Evolutionary conservation across 75 land plant genomes (phyloP), one percentile per base, ranked within the genome.

Genomic region (Sequoiadendron giganteum): DNA sequence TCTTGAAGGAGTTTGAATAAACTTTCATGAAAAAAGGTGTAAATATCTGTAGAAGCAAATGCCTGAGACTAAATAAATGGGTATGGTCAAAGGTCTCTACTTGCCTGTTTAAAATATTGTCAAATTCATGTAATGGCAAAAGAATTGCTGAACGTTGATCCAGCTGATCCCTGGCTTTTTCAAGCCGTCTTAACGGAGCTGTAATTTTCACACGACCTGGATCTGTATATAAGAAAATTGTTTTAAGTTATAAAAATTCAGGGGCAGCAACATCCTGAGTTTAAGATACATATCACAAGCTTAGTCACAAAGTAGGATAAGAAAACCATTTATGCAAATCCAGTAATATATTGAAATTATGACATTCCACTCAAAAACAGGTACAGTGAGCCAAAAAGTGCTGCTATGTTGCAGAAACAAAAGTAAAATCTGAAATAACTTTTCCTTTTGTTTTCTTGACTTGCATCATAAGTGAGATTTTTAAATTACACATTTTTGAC

Each of bases 171-270:
- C 45, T 72, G 68, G 80, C 91, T 79, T n/a, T 92, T 68, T 78
- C 89, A 79, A 90, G 87, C 77, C 92, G 85, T 38, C 90, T 87
- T 72, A 98, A 79, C 40, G 99, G 97, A 58, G 99, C 98, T 56
- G 89, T 85, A 81, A 94, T 94, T 84, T 92, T 94, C 25, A 43
- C 87, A 65, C 94, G 93, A 28, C 91, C 93, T 73, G 99, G 99
- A 92, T 98, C 96, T 96, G 90, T 15, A 86, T 5, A 72, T 5
- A 38, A 79, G 48, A 82, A 81, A 56, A 47, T 87, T 18, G n/a
- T 16, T 58, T 61, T 43, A 28, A 40, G 38, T 39, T n/a, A 80
- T 28, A n/a, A 28, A 82, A 45, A 47, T 14, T 45, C 8, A 14
- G 9, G 28, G 42, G 45, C 15, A 82, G 84, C 49, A 82, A 82